Percentiles rank a stretch among this genome's conserved stretches.
These are phyloP conservation scores for Fusarium transvaalense DNA, from an alignment of 2,329 filamentous ascomycete species.

Conservation along the genomic window DNA sequence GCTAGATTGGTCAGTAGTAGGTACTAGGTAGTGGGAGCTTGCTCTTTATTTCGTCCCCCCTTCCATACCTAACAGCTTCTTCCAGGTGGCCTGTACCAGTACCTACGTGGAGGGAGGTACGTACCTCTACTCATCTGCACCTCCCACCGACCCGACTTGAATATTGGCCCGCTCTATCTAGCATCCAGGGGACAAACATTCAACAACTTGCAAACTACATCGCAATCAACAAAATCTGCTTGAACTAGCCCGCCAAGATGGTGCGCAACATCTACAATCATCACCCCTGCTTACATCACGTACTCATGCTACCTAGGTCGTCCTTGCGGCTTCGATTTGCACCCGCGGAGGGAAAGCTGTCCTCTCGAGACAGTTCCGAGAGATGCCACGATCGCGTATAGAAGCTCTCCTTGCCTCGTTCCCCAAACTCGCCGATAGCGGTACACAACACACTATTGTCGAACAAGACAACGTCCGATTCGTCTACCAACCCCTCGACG, in stretches of 20 bases:
- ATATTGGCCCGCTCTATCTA: conserved; percentile 50
- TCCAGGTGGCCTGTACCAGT: conserved; percentile 42
- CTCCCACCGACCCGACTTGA: conserved; percentile 48
- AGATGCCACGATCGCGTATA: conserved; percentile 96
- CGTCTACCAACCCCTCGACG: conserved; percentile 98
- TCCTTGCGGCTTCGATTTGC: conserved; percentile 98
- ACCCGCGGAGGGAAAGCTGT: conserved; percentile 98
- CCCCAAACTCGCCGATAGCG: conserved; percentile 95
- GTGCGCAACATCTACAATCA: conserved; percentile 48
- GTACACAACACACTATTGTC: conserved; percentile 97
- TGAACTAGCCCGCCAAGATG: conserved; percentile 54
- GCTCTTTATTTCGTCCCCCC: neutral
- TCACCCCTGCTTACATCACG: neutral
- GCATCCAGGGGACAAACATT: conserved; percentile 46
- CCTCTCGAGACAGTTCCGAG: conserved; percentile 95
- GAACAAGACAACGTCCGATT: conserved; percentile 99
- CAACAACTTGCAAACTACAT: conserved; percentile 40
- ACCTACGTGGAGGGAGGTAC: conserved; percentile 36
- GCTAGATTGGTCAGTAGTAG: neutral
- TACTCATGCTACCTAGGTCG: conserved; percentile 73
- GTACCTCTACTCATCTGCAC: conserved; percentile 36
- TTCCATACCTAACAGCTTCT: conserved; percentile 29
- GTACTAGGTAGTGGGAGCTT: conserved; percentile 2
- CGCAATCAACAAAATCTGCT: conserved; percentile 38
- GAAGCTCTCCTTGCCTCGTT: conserved; percentile 97